Evolutionary conservation across 495 filamentous ascomycete genomes (phyloP), one percentile per base, ranked within the genome.

Genomic region (Hyaloscypha finlandica): DNA sequence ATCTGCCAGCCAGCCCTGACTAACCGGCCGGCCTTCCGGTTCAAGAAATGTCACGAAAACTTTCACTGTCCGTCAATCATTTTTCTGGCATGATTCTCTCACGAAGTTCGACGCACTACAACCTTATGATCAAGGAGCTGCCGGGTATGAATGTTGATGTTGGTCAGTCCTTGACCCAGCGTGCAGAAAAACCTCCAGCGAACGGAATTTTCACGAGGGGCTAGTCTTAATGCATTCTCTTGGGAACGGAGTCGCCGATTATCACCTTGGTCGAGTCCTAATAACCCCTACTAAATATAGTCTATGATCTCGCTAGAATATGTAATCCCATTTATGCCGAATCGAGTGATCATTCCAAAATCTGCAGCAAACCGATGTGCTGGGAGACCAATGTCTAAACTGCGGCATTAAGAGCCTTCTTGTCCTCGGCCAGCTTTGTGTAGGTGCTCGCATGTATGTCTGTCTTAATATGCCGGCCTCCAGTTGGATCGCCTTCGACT

Each of bases 361-460:
- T 4, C 8, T 14, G 16, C 16, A 16, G 42, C 14, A 4, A 16
- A 25, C 16, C 11, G 4, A 48, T 48, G 16, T 19, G 16, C 4
- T 12, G 4, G 39, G 19, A 29, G 19, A 20, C 31, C 8, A 6
- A 29, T 57, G 6, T 64, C 35, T 59, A 66, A 35, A 59, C 54
- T 20, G 56, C 31, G 20, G 29, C 39, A 29, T 54, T 66, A 2
- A 61, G 20, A 58, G 52, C 54, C n/a, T 60, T 57, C 57, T 61
- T 42, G 16, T 61, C 58, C 32, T 51, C 32, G 6, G 52, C 37
- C 0, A n/a, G 2, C 19, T 42, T 19, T 6, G 29, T 53, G 8
- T n/a, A 4, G 30, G 39, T 30, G 4, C 9, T 20, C 14, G 6
- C 56, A 8, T 59, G 3, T 8, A 12, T 59, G 30, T 56, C 30